Evolutionary conservation across 306 rosid species (phyloP).

Genomic region (Alnus rubra): DNA sequence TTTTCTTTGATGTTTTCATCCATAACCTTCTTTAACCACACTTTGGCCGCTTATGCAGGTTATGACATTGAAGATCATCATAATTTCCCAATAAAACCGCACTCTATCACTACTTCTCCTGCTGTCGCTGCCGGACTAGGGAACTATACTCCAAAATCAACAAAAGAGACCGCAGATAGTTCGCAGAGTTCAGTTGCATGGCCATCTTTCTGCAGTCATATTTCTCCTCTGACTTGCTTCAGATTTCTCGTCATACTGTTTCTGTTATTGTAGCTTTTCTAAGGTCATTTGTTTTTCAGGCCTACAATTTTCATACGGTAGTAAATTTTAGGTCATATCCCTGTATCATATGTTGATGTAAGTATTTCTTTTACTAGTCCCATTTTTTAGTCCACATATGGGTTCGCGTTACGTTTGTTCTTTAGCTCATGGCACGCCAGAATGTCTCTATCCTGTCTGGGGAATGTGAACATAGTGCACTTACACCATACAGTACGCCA

Average conservation of each 20-base stretch:
- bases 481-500: not conserved
- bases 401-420: not conserved
- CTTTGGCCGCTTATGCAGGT: slow-evolving; percentile 52
- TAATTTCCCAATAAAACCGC: slow-evolving; percentile 36
- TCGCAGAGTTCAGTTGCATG: slow-evolving; percentile 50
- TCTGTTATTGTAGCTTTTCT: slow-evolving; percentile 27
- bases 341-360: not conserved
- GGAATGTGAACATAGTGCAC: not conserved
- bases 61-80: slow-evolving; percentile 60
- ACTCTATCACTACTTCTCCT: slow-evolving; percentile 60
- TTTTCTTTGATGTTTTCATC: slow-evolving; percentile 14
- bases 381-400: not conserved
- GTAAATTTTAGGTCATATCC: slow-evolving; percentile 4
- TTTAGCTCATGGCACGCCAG: not conserved
- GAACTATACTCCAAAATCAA: slow-evolving; percentile 40
- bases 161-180: slow-evolving; percentile 31
- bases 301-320: slow-evolving; percentile 2
- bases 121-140: slow-evolving; percentile 69
- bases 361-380: not conserved
- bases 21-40: slow-evolving; percentile 12
- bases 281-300: slow-evolving; percentile 31
- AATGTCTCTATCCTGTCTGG: not conserved
- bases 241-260: slow-evolving; percentile 35
- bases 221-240: slow-evolving; percentile 39
- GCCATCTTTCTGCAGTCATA: slow-evolving; percentile 28